phyloP scores from a whole-genome alignment of 345 rosid species.

The Pistacia vera region DNA sequence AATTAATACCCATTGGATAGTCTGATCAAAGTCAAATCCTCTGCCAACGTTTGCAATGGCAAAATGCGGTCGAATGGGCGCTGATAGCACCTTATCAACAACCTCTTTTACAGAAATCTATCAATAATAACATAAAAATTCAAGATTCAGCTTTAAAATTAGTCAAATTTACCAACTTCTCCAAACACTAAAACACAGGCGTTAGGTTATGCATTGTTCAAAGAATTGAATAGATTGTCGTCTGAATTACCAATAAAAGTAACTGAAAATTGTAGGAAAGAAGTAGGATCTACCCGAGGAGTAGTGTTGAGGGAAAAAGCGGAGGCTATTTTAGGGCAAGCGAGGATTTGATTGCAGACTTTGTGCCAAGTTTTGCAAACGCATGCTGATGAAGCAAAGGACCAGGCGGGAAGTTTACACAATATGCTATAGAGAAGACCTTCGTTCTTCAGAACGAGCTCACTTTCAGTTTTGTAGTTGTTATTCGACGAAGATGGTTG shows the following conservation, averaged over 20 bases:
- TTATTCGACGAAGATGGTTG: slow-evolving; percentile 7
- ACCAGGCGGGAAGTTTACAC: slow-evolving; percentile 36
- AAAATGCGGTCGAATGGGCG: slow-evolving; percentile 70
- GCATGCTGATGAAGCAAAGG: slow-evolving; percentile 49
- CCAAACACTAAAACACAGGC: too few relatives aligned
- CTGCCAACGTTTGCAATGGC: slow-evolving; percentile 45
- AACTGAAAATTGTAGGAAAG: neutral
- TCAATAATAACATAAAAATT: neutral
- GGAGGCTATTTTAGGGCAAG: slow-evolving; percentile 45
- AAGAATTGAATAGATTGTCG: too few relatives aligned
- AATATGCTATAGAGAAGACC: slow-evolving; percentile 37
- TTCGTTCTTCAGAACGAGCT: slow-evolving; percentile 18
- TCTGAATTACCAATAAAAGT: neutral
- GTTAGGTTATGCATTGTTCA: too few relatives aligned
- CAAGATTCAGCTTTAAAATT: neutral
- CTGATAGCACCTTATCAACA: slow-evolving; percentile 46
- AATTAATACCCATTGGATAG: slow-evolving; percentile 35
- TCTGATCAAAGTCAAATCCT: slow-evolving; percentile 3
- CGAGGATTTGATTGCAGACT: slow-evolving; percentile 36
- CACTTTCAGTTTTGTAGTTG: neutral
- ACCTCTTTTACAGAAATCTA: slow-evolving; percentile 56
- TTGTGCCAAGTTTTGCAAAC: slow-evolving; percentile 46
- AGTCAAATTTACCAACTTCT: neutral
- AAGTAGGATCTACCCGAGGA: slow-evolving; percentile 23
- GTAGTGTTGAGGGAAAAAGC: slow-evolving; percentile 41